Base-by-base conservation (phyloP, 1,284 basidiomycete genomes). In the Cryptococcus hybrid region DNA sequence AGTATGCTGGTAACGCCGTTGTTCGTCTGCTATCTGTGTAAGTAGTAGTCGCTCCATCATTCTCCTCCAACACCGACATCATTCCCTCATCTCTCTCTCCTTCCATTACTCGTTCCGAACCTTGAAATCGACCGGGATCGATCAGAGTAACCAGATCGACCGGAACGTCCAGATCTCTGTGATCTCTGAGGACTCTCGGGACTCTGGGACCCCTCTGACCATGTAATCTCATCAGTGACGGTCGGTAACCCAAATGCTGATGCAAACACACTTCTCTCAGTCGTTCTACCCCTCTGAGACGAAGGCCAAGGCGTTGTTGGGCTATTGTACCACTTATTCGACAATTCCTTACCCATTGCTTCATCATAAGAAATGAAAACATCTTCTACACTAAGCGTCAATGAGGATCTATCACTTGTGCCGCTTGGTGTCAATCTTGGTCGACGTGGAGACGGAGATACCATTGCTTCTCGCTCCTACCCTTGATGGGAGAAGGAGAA, bases 291-390 rank as follows among this genome's bases (percentile, higher is more conserved):
- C 3, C 3, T 4, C 30, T 30, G 30, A 4, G 30, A 4, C 30
- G 30, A 30, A 18, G 46, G 36, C 30, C 30, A 7, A 15, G 60
- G 47, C 18, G 56, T 51, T 5, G 46, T 52, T 3, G 58, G 49
- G 3, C 47, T 46, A 30, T n/a, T 6, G 35, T 48, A 38, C 64
- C 64, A 64, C 42, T 56, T 52, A 5, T 62, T 62, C 13, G 58
- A 59, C 34, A 62, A n/a, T 6, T 60, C 37, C 38, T 67, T 61
- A 3, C 48, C 49, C 24, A 43, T 45, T 0, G 54, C 61, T 42
- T 63, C 59, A 30, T 63, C 61, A 48, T 67, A 67, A 9, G 57
- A 57, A 2, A 65, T 60, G 43, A 65, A 63, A 7, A 65, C 57
- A 44, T 62, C 59, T 5, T 58, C 58, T 13, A 52, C 30, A 39